Evolutionary conservation across 2,329 filamentous ascomycete genomes (phyloP).

Genomic region (Mycosphaerella sp.): DNA sequence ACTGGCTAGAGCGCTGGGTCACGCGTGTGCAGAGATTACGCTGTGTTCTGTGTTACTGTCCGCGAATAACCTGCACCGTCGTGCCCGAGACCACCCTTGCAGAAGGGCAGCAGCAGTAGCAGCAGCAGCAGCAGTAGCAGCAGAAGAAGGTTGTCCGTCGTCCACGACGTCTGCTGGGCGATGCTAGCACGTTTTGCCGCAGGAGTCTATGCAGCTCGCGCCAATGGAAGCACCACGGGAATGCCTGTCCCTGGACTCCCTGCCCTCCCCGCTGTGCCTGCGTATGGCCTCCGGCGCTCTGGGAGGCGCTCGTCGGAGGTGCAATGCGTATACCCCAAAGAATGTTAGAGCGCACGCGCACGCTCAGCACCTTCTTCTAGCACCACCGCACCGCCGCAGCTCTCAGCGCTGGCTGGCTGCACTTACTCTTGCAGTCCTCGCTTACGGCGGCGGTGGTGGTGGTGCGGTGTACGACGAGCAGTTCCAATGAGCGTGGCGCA

Average conservation of each 20-base stretch:
- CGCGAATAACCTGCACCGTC: conserved; percentile 9
- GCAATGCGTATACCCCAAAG: not conserved
- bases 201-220: not conserved
- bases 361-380: not conserved
- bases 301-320: not conserved
- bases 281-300: not conserved
- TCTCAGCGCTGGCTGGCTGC: not conserved
- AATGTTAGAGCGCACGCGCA: not conserved
- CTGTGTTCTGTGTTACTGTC: conserved; percentile 6
- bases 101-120: not conserved
- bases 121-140: no score
- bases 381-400: not conserved
- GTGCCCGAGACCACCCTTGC: conserved; percentile 5
- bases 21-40: conserved; percentile 10
- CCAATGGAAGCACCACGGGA: not conserved
- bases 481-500: conserved; percentile 5
- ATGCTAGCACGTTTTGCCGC: not conserved
- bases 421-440: not conserved
- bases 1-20: conserved; percentile 2
- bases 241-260: not conserved
- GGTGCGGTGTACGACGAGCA: conserved; percentile 3
- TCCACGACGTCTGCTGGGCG: not conserved
- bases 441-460: conserved; percentile 1
- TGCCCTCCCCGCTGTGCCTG: not conserved
- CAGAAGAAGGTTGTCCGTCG: no score